phyloP scores from a whole-genome alignment of 306 rosid genomes.

The Vigna reflexopilosa region DNA sequence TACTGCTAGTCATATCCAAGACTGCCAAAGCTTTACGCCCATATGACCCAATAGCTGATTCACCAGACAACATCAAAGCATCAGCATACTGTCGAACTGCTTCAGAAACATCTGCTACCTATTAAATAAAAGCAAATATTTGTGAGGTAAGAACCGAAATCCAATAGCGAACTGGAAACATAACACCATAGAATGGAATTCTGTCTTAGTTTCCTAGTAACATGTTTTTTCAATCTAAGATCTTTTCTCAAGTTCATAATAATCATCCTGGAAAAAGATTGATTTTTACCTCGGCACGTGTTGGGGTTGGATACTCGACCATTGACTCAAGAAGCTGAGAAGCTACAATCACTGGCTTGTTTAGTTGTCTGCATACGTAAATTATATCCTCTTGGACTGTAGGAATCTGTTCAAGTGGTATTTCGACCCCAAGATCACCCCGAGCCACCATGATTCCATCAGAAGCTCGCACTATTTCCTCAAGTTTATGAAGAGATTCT shows the following conservation, averaged over 20 bases:
- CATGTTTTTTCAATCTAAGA: background rate
- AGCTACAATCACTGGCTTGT: slow-evolving; percentile 92
- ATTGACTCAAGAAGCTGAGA: slow-evolving; percentile 95
- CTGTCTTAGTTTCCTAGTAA: background rate
- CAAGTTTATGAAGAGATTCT: slow-evolving; percentile 77
- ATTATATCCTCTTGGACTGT: slow-evolving; percentile 75
- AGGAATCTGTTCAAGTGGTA: slow-evolving; percentile 92
- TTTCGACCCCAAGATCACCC: slow-evolving; percentile 90
- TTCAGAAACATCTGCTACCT: slow-evolving; percentile 97
- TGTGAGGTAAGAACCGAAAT: slow-evolving; percentile 24
- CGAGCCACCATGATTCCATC: slow-evolving; percentile 96
- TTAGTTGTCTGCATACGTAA: slow-evolving; percentile 71
- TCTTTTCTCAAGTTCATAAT: slow-evolving; percentile 12
- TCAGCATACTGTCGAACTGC: slow-evolving; percentile 87
- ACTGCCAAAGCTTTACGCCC: slow-evolving; percentile 85
- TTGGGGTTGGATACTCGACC: slow-evolving; percentile 98
- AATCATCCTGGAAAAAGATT: background rate
- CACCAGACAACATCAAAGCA: slow-evolving; percentile 90
- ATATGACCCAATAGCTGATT: slow-evolving; percentile 83
- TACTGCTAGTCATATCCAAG: slow-evolving; percentile 71
- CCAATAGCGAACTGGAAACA: background rate
- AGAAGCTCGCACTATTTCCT: slow-evolving; percentile 76
- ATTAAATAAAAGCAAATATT: slow-evolving; percentile 41
- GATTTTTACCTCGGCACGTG: slow-evolving; percentile 85
- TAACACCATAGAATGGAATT: slow-evolving; percentile 2